Evolutionary conservation across 208 protist species (phyloP).

Genomic region (Leishmania martiniquensis): DNA sequence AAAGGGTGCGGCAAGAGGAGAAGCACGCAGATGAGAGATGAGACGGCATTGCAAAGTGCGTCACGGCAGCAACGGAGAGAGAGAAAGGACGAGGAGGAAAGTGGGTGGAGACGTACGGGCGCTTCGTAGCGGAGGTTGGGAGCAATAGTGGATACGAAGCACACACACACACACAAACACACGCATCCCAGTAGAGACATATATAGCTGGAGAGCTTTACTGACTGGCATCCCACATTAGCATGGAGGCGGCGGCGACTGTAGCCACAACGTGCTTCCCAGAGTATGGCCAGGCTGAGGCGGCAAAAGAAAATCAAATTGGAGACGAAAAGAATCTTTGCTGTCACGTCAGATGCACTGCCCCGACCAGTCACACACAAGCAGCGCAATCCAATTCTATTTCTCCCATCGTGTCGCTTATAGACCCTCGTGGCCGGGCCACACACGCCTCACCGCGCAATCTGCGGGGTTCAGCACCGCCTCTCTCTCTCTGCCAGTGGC

Average conservation of each 20-base stretch:
- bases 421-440: neutral
- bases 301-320: neutral
- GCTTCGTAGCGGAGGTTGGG: neutral
- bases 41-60: neutral
- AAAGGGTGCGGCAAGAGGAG: neutral
- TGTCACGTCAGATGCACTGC: neutral
- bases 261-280: neutral
- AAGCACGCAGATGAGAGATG: neutral
- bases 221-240: neutral
- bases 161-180: slow-evolving; percentile 4
- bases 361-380: neutral
- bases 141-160: neutral
- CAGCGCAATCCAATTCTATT: neutral
- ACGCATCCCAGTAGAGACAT: neutral
- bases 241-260: neutral
- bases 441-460: neutral
- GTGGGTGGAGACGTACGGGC: neutral
- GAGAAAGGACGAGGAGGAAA: neutral
- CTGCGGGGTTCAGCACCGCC: neutral
- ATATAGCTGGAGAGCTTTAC: neutral
- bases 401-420: neutral
- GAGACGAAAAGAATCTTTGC: neutral
- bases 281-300: neutral
- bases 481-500: neutral
- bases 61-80: neutral